Conservation (phyloP, 371 early-diverging fungal species). For the Actinomucor elegans region DNA sequence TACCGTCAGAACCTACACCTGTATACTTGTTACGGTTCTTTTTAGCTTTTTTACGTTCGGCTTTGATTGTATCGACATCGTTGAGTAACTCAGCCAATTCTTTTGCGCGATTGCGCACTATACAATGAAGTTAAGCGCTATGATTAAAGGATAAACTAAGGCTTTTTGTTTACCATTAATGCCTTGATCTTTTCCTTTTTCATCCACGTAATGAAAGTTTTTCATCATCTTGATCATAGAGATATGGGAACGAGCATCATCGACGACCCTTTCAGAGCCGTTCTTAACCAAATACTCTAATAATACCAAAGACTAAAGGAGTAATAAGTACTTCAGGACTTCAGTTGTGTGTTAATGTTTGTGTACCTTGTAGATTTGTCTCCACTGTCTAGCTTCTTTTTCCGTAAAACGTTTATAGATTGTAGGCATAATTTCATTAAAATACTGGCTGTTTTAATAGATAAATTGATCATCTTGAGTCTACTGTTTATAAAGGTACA, state of each 20-base stretch:
- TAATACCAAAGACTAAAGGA: slow-evolving; percentile 78
- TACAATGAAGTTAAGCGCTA: not conserved
- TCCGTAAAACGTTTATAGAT: slow-evolving; percentile 87
- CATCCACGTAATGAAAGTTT: slow-evolving; percentile 84
- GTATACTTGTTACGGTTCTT: slow-evolving; percentile 86
- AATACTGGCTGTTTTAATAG: slow-evolving; percentile 63
- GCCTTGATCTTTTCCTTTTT: slow-evolving; percentile 95
- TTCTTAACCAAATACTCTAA: slow-evolving; percentile 94
- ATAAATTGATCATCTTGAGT: not conserved
- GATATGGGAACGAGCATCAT: slow-evolving; percentile 81
- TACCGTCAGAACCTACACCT: slow-evolving; percentile 63
- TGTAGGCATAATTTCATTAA: slow-evolving; percentile 92
- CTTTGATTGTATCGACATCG: slow-evolving; percentile 72
- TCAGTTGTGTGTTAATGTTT: too few relatives aligned
- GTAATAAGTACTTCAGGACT: too few relatives aligned
- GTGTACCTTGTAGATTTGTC: slow-evolving; percentile 90
- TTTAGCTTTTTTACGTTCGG: slow-evolving; percentile 88
- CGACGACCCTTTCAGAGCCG: slow-evolving; percentile 91
- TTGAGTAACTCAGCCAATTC: slow-evolving; percentile 83
- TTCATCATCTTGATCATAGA: slow-evolving; percentile 82
- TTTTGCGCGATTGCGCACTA: slow-evolving; percentile 89
- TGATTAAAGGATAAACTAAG: too few relatives aligned
- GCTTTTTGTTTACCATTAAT: slow-evolving; percentile 72
- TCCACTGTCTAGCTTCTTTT: slow-evolving; percentile 83
- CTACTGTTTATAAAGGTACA: not conserved